Evolutionary conservation across 345 rosid species (phyloP), one percentile per base, ranked within the genome.

Genomic region (Eucalyptus sp.): DNA sequence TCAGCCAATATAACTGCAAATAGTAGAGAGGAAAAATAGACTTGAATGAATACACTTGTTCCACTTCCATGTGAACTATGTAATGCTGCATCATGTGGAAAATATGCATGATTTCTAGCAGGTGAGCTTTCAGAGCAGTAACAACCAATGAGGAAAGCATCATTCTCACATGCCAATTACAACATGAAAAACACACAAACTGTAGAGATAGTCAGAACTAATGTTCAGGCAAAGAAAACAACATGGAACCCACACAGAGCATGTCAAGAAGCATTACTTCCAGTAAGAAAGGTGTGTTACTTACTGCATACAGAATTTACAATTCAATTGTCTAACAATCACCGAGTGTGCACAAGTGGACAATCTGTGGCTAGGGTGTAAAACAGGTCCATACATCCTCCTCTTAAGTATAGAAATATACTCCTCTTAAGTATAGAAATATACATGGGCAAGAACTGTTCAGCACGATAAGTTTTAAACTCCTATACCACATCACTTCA

Each of bases 1-100:
- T 97, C 97, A 7, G 99, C 98, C 56, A 94, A 68, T 66, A 95
- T 87, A 87, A 97, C 98, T 97, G 95, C 92, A 91, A 76, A 89
- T 49, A 27, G 50, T 4, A 85, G 31, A 54, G 87, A 46, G 44
- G 60, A 15, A 85, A 44, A 5, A 80, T 13, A 50, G 50, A 46
- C 31, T 22, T 68, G 83, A 44, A 84, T 52, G 76, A 22, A 58
- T 60, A 41, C 24, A 85, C 56, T 49, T 48, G 60, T 89, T 46
- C 31, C 90, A 87, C 43, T 87, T 25, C 52, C 48, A 76, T 20
- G 5, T 12, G 48, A 76, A 11, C 16, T 41, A 41, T 76, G 29
- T 37, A 76, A 41, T 76, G 83, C 5, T 6, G 84, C 46, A 41
- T 76, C 15, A 20, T 10, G 84, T 76, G 84, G 84, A 41, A 76